Evolutionary conservation across 1,284 basidiomycete species (phyloP), one percentile per base, ranked within the genome.

Genomic region (Afroboletus lepidellus): DNA sequence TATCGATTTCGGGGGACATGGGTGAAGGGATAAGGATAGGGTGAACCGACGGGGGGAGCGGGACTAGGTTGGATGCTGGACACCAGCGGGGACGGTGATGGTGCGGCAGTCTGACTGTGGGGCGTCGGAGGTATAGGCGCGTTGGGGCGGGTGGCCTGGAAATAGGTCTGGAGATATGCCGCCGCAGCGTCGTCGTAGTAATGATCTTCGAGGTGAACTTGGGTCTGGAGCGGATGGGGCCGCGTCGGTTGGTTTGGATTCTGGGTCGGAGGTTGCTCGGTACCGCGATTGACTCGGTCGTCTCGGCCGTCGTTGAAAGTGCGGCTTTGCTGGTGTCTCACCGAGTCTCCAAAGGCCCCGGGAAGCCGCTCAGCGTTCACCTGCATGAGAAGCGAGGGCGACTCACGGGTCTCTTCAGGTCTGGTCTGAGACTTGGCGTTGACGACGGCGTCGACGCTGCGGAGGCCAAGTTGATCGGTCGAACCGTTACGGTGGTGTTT

Each of bases 41-140:
- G 87, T 5, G 87, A 90, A 13, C 87, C 85, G 7, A 74, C 74
- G 29, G 77, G 74, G 41, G 75, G 75, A 3, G 78, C 65, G 13
- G 81, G 80, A 51, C 78, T 81, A 1, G 68, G 63, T 18, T 70
- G 72, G 53, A 71, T 72, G 47, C 74, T 72, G 0, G 77, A 77
- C 39, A 82, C 65, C 18, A 82, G 69, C 0, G 84, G 85, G 1
- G 84, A 85, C 0, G 85, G 84, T 0, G 84, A 84, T 0, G 85
- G 83, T 1, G 86, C 85, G 7, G 83, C 79, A 0, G 85, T 87
- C 55, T 86, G 82, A 51, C 79, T 85, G 53, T 86, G 83, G 5
- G 87, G 87, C 0, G 87, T 90, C 0, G 86, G 86, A 0, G 87
- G 87, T 41, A 90, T 78, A 7, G 87, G 87, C 0, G 85, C 87